Conservation (phyloP, 73 alveolate species). For the Paraurostyla sp. region DNA sequence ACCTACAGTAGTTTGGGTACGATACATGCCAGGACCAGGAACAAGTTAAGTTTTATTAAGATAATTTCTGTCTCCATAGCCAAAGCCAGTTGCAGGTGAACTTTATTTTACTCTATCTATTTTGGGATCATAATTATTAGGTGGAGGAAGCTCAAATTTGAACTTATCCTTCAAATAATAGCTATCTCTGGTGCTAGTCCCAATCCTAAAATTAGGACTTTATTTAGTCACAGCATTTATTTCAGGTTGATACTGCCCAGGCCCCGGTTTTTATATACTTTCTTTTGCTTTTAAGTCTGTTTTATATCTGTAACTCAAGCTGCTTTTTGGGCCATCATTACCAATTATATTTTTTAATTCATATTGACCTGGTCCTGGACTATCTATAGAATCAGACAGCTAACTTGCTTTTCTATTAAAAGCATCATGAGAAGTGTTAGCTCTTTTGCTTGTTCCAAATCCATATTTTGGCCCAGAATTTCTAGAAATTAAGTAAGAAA, state of each 20-base stretch:
- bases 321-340: slow-evolving; percentile 31
- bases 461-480: slow-evolving; percentile 66
- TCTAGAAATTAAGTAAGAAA: neutral
- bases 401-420: neutral
- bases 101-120: neutral
- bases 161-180: slow-evolving; percentile 13
- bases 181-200: slow-evolving; percentile 29
- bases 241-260: slow-evolving; percentile 43
- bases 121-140: slow-evolving; percentile 14
- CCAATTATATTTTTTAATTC: slow-evolving; percentile 37
- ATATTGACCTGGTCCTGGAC: slow-evolving; percentile 63
- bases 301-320: neutral
- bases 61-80: slow-evolving; percentile 33
- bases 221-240: neutral
- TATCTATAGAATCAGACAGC: neutral
- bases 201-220: slow-evolving; percentile 5
- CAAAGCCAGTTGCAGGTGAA: slow-evolving; percentile 55
- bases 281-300: slow-evolving; percentile 39
- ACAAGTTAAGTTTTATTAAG: neutral
- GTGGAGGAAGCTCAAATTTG: slow-evolving; percentile 15
- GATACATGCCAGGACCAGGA: slow-evolving; percentile 49
- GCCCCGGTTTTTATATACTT: slow-evolving; percentile 20
- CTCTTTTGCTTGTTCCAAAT: slow-evolving; percentile 55
- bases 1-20: slow-evolving; percentile 24
- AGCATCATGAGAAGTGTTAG: neutral